A percentile compares a stretch with the other conserved stretches of the same genome.
phyloP scores from a whole-genome alignment of 495 filamentous ascomycete genomes.

The Penicillium cataractarum region DNA sequence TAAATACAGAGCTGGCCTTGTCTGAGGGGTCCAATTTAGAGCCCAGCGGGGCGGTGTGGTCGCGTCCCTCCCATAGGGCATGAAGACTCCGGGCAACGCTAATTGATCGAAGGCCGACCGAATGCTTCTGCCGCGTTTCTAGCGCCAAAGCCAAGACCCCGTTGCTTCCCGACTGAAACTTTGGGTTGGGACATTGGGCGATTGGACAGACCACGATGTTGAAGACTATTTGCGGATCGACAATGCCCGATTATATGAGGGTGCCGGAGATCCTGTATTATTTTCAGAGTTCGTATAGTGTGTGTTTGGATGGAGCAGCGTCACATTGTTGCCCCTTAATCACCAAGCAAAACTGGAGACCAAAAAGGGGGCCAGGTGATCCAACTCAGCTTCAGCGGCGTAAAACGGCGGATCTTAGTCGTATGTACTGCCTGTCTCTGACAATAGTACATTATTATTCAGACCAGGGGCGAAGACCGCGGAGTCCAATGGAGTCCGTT shows the following conservation, averaged over 20 bases:
- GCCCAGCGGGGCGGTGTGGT: constrained; percentile 24
- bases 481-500: background rate
- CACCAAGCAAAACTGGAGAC: background rate
- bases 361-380: background rate
- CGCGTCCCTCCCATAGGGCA: constrained; percentile 8
- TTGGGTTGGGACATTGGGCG: constrained; percentile 4
- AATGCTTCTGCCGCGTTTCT: constrained; percentile 42
- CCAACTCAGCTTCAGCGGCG: background rate
- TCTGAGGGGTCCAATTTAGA: constrained; percentile 14
- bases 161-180: constrained; percentile 28
- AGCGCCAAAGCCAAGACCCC: constrained; percentile 41
- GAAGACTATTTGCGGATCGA: constrained; percentile 8
- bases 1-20: constrained; percentile 4
- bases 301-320: background rate
- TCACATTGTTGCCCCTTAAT: background rate
- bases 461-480: constrained; percentile 2
- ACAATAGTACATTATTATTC: background rate
- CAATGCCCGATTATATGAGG: background rate
- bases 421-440: too few species aligned
- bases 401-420: background rate
- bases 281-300: background rate
- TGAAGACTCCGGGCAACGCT: constrained; percentile 21
- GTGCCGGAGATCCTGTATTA: background rate
- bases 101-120: constrained; percentile 25
- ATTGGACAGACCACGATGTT: background rate